phyloP scores from a whole-genome alignment of 768 basidiomycete species.

The Mrakia gelida region DNA sequence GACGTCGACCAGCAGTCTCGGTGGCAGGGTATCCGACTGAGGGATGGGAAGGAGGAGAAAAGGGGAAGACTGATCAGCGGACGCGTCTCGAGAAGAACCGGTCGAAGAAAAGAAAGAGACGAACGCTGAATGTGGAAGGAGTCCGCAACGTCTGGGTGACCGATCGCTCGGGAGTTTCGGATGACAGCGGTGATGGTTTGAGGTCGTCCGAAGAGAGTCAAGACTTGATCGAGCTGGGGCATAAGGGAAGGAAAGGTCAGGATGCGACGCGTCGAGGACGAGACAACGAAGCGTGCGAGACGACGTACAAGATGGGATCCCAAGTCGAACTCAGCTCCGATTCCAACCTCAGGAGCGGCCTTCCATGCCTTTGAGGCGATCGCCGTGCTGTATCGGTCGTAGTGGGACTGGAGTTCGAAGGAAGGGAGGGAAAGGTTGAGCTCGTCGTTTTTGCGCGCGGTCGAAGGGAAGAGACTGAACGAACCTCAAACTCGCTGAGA shows the following conservation, averaged over 20 bases:
- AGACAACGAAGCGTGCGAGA: background rate
- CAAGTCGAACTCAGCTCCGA: conserved; percentile 69
- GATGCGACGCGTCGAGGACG: background rate
- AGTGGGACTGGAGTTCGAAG: conserved; percentile 48
- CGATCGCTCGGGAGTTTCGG: conserved; percentile 60
- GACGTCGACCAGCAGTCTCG: conserved; percentile 22
- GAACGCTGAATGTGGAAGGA: conserved; percentile 39
- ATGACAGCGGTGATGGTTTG: conserved; percentile 62
- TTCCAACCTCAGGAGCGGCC: conserved; percentile 59
- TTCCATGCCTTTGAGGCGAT: conserved; percentile 58
- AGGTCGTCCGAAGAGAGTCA: conserved; percentile 72
- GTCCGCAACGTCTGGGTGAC: conserved; percentile 45
- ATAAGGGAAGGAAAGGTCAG: background rate
- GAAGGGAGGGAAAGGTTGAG: background rate
- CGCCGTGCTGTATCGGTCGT: conserved; percentile 65
- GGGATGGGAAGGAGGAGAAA: conserved; percentile 52
- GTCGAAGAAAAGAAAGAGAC: background rate
- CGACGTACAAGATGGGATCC: conserved; percentile 59
- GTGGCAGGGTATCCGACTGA: conserved; percentile 41
- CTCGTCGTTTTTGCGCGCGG: too few species aligned
- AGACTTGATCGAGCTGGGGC: conserved; percentile 56
- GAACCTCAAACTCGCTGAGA: conserved; percentile 60
- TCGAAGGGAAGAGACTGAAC: background rate
- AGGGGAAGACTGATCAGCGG: conserved; percentile 37
- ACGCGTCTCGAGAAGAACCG: background rate